Conservation (phyloP, 371 early-diverging fungal species). For the Actinomortierella wolfii region DNA sequence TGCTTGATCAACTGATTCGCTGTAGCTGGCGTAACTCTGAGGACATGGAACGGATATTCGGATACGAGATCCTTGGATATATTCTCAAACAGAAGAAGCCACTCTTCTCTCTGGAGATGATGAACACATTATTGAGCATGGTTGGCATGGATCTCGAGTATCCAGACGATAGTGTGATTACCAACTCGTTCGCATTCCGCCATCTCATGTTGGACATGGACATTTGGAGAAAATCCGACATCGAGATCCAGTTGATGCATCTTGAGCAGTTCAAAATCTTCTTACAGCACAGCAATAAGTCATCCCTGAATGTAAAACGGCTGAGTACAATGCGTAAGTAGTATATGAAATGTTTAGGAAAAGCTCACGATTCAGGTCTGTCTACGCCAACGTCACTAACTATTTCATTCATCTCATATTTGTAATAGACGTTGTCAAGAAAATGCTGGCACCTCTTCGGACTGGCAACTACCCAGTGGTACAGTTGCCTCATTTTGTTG, state of each 20-base stretch:
- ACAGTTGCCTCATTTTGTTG: conserved; percentile 59
- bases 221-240: conserved; percentile 67
- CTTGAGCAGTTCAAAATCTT: conserved; percentile 70
- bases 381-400: not conserved
- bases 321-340: conserved; percentile 68
- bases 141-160: conserved; percentile 64
- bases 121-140: conserved; percentile 67
- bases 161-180: conserved; percentile 64
- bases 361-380: not conserved
- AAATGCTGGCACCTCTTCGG: conserved; percentile 64
- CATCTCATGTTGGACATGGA: conserved; percentile 74
- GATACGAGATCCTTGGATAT: conserved; percentile 74
- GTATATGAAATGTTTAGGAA: not conserved
- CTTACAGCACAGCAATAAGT: conserved; percentile 60
- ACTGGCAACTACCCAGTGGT: conserved; percentile 62
- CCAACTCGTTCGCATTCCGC: conserved; percentile 69
- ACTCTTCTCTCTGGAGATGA: conserved; percentile 59
- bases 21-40: conserved; percentile 75
- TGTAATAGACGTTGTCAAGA: conserved; percentile 60
- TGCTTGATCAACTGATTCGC: conserved; percentile 66
- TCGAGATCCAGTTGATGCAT: conserved; percentile 65
- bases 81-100: conserved; percentile 68
- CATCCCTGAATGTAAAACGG: conserved; percentile 63
- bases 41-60: conserved; percentile 75
- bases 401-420: conserved; percentile 1